Evolutionary conservation across 495 filamentous ascomycete species (phyloP), one percentile per base, ranked within the genome.

Genomic region (Trichocladium uniseriatum): DNA sequence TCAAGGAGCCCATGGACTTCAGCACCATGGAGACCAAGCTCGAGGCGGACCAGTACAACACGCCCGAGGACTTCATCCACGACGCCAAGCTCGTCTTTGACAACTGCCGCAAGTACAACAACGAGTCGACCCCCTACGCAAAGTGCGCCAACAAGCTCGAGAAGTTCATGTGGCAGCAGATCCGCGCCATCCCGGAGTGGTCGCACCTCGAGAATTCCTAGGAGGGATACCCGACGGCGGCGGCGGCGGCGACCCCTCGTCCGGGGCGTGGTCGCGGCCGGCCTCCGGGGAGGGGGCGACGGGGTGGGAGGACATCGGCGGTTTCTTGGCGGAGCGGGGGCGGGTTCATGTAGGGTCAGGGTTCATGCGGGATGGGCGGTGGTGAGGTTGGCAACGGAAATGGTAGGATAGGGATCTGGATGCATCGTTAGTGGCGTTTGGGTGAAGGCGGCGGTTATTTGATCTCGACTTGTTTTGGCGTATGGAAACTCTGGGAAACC

Each of bases 1-100:
- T 98, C 71, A 86, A 89, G 63, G 88, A 95, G 67, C 94, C 92
- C 11, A 98, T 98, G 92, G 92, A 98, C 64, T 71, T 98, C 35
- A 80, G 77, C 22, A 95, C 91, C 9, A 97, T 98, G 94, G 92
- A 98, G 63, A 80, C 80, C 51, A 94, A 94, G 67, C 84, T 94
- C 43, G 91, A 97, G 58, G 88, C 88, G 39, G 94, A 98, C 65
- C 79, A 86, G 61, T 98, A 98, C 60, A 79, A 79, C 8, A 88
- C 80, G 0, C 89, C 90, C 7, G 90, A 97, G 57, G 92, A 97
- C 49, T 97, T 98, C 60, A 83, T 92, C 68, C 80, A 78, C 47
- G 92, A 98, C 65, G 89, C 92, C 21, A 83, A 81, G 64, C 76
- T 97, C 56, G 83, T 97, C 48, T 96, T 95, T 60, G 80, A 91